These are phyloP conservation scores for Telfairia occidentalis DNA, from an alignment of 331 rosid genomes.

Conservation along the genomic window DNA sequence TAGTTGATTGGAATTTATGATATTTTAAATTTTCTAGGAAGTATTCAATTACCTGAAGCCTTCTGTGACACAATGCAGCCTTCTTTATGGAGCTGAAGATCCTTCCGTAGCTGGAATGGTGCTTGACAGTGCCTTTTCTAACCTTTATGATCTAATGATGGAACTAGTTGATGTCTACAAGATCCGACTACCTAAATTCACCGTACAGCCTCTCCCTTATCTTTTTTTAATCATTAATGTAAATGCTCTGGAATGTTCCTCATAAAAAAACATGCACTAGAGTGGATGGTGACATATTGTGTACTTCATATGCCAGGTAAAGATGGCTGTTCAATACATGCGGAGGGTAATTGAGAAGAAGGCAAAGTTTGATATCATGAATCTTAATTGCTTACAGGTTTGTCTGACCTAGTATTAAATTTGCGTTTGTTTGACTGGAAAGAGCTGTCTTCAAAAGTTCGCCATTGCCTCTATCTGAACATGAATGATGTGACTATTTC, in stretches of 20 bases:
- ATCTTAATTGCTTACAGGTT: conserved; percentile 75
- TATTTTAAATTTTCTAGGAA: not conserved
- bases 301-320: conserved; percentile 35
- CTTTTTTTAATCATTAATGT: not conserved
- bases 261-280: not conserved
- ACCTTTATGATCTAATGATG: conserved; percentile 89
- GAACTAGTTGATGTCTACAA: conserved; percentile 96
- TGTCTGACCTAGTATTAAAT: conserved; percentile 11
- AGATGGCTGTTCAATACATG: conserved; percentile 86
- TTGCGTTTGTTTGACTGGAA: conserved; percentile 9
- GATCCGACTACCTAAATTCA: conserved; percentile 96
- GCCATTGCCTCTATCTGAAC: not conserved
- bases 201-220: conserved; percentile 39
- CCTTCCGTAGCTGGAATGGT: conserved; percentile 98
- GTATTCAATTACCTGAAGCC: conserved; percentile 3
- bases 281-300: not conserved
- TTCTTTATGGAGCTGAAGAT: conserved; percentile 98
- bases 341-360: conserved; percentile 72
- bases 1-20: not conserved
- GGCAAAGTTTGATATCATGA: conserved; percentile 88
- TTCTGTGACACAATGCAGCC: conserved; percentile 38
- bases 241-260: not conserved
- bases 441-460: not conserved
- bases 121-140: conserved; percentile 96
- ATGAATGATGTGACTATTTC: not conserved